A percentile compares a stretch with the other conserved stretches of the same genome.
These are phyloP conservation scores for Alternaria viburni DNA, from an alignment of 2,329 filamentous ascomycete genomes.

Conservation along the genomic window DNA sequence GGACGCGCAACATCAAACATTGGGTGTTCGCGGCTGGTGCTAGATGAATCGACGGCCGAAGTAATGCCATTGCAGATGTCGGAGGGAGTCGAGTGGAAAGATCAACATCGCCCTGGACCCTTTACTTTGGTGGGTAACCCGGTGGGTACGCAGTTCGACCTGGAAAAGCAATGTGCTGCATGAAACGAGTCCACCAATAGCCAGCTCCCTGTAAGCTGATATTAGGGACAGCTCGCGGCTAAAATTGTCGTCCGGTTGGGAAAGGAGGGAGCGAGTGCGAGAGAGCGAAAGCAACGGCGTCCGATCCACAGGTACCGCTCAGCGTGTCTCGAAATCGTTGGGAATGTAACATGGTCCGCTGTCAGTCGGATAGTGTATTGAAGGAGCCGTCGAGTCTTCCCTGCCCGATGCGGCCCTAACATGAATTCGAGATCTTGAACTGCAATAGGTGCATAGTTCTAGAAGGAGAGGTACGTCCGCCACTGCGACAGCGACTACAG, in stretches of 20 bases:
- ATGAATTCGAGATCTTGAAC: background rate
- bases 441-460: conserved; percentile 1
- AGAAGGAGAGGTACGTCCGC: conserved; percentile 1
- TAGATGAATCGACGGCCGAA: conserved; percentile 16
- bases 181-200: conserved; percentile 5
- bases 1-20: conserved; percentile 20
- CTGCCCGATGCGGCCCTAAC: background rate
- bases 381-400: background rate
- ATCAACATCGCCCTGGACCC: conserved; percentile 8
- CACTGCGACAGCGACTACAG: background rate
- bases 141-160: conserved; percentile 3
- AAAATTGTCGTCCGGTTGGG: conserved; percentile 3
- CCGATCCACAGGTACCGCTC: conserved; percentile 3
- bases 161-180: conserved; percentile 5
- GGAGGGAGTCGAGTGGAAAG: conserved; percentile 1
- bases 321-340: background rate
- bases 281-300: background rate
- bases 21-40: conserved; percentile 1
- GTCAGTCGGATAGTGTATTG: background rate
- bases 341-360: background rate
- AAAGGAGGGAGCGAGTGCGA: background rate
- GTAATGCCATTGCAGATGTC: conserved; percentile 10
- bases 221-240: conserved; percentile 3
- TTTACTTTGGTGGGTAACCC: background rate
- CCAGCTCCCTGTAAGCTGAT: background rate